A percentile compares a stretch with the other conserved stretches of the same genome.
Conservation (phyloP, 306 rosid genomes). For the Trichosanthes cucumerina region DNA sequence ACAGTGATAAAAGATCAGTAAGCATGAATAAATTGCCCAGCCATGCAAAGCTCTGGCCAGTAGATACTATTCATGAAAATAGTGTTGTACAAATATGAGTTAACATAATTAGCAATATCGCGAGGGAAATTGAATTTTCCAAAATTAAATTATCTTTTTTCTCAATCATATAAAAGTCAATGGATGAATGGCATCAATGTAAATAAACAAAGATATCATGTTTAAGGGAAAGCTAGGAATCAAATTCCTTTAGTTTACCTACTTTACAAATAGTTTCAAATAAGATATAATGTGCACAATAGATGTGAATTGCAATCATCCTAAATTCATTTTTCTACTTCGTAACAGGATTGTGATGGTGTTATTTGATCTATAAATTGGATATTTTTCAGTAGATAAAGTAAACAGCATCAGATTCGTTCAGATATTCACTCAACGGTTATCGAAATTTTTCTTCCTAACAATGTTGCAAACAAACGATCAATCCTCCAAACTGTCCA, state of each 20-base stretch:
- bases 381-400: background rate
- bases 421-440: background rate
- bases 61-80: background rate
- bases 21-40: background rate
- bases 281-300: background rate
- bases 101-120: background rate
- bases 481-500: background rate
- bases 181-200: background rate
- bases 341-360: background rate
- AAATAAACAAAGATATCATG: background rate
- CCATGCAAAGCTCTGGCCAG: background rate
- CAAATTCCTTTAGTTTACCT: background rate
- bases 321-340: background rate
- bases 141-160: background rate
- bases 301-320: background rate
- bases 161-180: background rate
- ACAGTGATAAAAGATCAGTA: background rate
- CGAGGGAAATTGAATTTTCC: background rate
- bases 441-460: background rate
- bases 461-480: background rate
- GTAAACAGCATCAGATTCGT: background rate
- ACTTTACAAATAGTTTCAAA: background rate
- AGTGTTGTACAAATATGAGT: background rate
- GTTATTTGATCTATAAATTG: background rate
- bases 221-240: background rate